These are phyloP conservation scores for Dipodascopsis uninucleata DNA, from an alignment of 805 yeast genomes.

Conservation along the genomic window DNA sequence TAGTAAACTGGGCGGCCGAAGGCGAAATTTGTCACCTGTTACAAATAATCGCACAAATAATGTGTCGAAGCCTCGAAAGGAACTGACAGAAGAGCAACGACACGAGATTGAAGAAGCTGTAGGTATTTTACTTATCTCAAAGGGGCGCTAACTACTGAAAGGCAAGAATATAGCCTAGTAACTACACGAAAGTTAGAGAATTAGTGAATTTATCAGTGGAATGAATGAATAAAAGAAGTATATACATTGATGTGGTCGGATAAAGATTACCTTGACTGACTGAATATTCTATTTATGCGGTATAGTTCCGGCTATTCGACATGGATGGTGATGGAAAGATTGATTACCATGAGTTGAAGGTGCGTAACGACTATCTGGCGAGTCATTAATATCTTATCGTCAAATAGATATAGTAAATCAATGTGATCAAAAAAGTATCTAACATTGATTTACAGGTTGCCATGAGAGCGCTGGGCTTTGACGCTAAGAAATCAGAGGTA, in stretches of 20 bases:
- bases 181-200: too few species aligned
- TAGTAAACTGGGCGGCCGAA: constrained; percentile 12
- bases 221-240: too few species aligned
- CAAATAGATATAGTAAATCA: not conserved
- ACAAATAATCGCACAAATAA: constrained; percentile 3
- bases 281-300: not conserved
- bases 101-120: constrained; percentile 61
- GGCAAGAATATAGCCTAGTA: too few species aligned
- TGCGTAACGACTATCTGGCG: constrained; percentile 3
- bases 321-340: constrained; percentile 85
- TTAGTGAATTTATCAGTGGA: too few species aligned
- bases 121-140: not conserved
- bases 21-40: constrained; percentile 18
- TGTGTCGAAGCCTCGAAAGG: constrained; percentile 14
- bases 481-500: constrained; percentile 72
- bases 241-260: too few species aligned
- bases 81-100: constrained; percentile 54
- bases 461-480: constrained; percentile 90
- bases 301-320: constrained; percentile 73
- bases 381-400: not conserved
- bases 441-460: constrained; percentile 52
- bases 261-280: too few species aligned
- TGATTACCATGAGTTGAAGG: constrained; percentile 86
- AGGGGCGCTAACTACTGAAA: too few species aligned
- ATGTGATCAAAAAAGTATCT: not conserved